These are phyloP conservation scores for Pythium myriotylum DNA, from an alignment of 352 stramenopile genomes.

Conservation along the genomic window DNA sequence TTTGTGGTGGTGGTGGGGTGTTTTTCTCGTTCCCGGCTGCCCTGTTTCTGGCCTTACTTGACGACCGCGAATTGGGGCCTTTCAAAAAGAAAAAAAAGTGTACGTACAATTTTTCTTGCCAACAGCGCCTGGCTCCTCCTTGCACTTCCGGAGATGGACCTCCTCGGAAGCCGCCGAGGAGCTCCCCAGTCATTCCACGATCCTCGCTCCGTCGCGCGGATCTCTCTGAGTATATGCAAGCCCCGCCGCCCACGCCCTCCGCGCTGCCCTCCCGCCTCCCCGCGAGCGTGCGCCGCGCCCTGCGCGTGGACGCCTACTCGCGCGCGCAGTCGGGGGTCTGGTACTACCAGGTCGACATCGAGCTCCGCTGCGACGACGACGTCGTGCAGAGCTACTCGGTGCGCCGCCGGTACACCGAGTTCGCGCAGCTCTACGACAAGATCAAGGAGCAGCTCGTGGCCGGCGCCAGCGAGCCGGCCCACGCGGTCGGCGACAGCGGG, in stretches of 20 bases:
- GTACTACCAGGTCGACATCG: conserved; percentile 75
- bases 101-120: conserved; percentile 15
- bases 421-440: conserved; percentile 54
- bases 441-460: conserved; percentile 35
- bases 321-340: conserved; percentile 53
- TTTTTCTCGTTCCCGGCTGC: too few species aligned
- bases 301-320: conserved; percentile 58
- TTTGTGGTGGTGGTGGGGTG: too few species aligned
- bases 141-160: conserved; percentile 8
- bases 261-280: neutral
- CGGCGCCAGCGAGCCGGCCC: conserved; percentile 16
- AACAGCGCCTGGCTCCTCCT: neutral
- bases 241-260: neutral
- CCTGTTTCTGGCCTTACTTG: neutral
- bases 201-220: neutral
- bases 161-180: too few species aligned
- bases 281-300: conserved; percentile 21
- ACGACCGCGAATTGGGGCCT: neutral
- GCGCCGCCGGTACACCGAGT: conserved; percentile 69
- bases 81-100: conserved; percentile 6
- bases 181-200: conserved; percentile 4
- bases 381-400: conserved; percentile 62
- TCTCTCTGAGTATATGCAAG: too few species aligned
- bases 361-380: conserved; percentile 34
- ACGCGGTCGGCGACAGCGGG: conserved; percentile 12